phyloP scores from a whole-genome alignment of 441 rosid species.

The Corymbia citriodora region DNA sequence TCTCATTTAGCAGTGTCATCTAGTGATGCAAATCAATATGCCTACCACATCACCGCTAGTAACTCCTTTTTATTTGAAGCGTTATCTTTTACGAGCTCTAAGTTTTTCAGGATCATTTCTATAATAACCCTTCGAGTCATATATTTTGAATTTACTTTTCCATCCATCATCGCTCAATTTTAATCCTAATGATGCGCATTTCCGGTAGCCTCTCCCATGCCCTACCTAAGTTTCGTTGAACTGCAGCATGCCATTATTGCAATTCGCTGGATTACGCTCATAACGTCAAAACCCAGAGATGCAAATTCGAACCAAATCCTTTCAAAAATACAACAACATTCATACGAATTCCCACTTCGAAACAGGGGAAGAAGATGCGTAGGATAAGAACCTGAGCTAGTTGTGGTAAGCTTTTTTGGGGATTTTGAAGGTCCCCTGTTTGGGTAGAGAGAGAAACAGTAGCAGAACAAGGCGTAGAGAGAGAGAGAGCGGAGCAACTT shows the following conservation, averaged over 20 bases:
- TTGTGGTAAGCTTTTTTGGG: background rate
- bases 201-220: background rate
- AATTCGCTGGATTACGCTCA: background rate
- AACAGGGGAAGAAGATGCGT: conserved; percentile 7
- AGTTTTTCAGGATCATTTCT: background rate
- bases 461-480: background rate
- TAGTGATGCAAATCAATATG: background rate
- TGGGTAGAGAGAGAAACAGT: background rate
- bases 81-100: background rate
- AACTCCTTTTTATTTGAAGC: background rate
- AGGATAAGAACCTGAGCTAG: conserved; percentile 9
- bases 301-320: background rate
- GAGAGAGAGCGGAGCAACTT: conserved; percentile 22
- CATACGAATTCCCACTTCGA: background rate
- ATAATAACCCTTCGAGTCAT: background rate
- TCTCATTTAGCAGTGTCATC: background rate
- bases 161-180: background rate
- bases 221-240: background rate
- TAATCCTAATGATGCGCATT: background rate
- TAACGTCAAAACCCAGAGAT: background rate
- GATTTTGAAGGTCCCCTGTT: background rate
- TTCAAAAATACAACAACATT: background rate
- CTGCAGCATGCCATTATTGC: background rate
- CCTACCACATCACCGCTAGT: fast-evolving
- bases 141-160: background rate